phyloP scores from a whole-genome alignment of 1,139 yeast genomes.

The Blastobotrys petasosporus region DNA sequence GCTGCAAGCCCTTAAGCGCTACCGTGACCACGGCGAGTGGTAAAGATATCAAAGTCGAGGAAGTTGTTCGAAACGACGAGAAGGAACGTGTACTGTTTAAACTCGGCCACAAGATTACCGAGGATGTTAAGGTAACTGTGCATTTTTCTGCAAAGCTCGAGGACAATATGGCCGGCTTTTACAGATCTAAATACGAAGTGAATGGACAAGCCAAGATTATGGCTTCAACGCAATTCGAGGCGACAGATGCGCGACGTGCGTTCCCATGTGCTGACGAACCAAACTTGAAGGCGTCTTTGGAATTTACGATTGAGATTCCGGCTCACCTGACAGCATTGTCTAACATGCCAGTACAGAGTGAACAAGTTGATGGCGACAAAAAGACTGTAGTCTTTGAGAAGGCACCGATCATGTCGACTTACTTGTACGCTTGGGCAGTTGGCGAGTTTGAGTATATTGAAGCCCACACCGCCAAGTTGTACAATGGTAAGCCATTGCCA shows the following conservation, averaged over 20 bases:
- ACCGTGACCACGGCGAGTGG: slow-evolving; percentile 23
- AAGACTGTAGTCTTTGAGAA: slow-evolving; percentile 43
- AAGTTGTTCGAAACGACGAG: slow-evolving; percentile 23
- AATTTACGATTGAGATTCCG: slow-evolving; percentile 56
- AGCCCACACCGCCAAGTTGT: slow-evolving; percentile 34
- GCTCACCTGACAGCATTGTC: slow-evolving; percentile 61
- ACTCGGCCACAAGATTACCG: slow-evolving; percentile 16
- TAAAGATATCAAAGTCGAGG: slow-evolving; percentile 16
- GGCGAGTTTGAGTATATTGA: slow-evolving; percentile 74
- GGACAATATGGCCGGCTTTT: slow-evolving; percentile 78
- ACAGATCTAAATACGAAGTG: slow-evolving; percentile 62
- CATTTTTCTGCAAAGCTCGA: slow-evolving; percentile 45
- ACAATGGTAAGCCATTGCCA: slow-evolving; percentile 55
- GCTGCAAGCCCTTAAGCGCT: slow-evolving; percentile 15
- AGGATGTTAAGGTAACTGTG: slow-evolving; percentile 28
- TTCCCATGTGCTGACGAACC: slow-evolving; percentile 93
- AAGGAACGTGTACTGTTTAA: slow-evolving; percentile 34
- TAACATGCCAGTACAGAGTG: slow-evolving; percentile 56
- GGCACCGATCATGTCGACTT: slow-evolving; percentile 72
- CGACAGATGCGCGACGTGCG: slow-evolving; percentile 85
- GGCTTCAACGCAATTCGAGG: slow-evolving; percentile 84
- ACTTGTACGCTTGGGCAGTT: slow-evolving; percentile 68
- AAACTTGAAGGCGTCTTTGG: slow-evolving; percentile 70
- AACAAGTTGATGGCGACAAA: slow-evolving; percentile 18
- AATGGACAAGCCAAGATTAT: slow-evolving; percentile 56